phyloP scores from a whole-genome alignment of 257 asterid species.

The Scutellaria minor region DNA sequence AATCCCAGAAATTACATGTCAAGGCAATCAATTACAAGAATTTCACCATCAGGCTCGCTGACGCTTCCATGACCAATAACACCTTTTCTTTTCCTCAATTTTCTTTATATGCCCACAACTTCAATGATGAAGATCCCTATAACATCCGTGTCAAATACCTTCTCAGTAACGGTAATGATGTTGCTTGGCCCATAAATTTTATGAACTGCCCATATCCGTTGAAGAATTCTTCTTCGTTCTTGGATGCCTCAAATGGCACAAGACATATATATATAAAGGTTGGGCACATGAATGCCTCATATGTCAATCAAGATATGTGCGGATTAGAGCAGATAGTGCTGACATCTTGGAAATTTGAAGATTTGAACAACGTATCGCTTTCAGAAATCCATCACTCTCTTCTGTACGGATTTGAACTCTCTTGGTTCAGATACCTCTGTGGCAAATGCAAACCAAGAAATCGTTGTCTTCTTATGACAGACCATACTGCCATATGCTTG shows the following conservation, averaged over 20 bases:
- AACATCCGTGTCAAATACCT: too few relatives aligned
- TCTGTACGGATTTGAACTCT: constrained; percentile 19
- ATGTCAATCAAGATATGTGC: background rate
- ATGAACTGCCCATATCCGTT: too few relatives aligned
- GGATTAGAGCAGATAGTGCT: background rate
- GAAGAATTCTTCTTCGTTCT: too few relatives aligned
- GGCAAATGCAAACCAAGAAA: too few relatives aligned
- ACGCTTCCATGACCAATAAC: constrained; percentile 17
- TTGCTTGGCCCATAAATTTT: too few relatives aligned
- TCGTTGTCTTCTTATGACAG: too few relatives aligned
- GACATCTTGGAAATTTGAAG: constrained; percentile 23
- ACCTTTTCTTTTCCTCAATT: background rate
- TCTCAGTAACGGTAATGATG: too few relatives aligned
- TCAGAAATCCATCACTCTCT: constrained; percentile 13
- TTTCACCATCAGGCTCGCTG: constrained; percentile 38
- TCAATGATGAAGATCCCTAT: background rate
- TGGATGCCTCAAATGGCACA: too few relatives aligned
- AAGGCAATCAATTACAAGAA: constrained; percentile 36
- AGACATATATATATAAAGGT: background rate
- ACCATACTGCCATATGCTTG: too few relatives aligned
- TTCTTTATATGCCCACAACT: background rate
- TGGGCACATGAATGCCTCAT: constrained; percentile 2
- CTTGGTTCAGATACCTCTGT: background rate
- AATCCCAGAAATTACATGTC: constrained; percentile 34
- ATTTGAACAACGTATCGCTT: background rate